A percentile compares a stretch with the other conserved stretches of the same genome.
These are phyloP conservation scores for Dryas drummondii DNA, from an alignment of 306 rosid genomes.

Conservation along the genomic window DNA sequence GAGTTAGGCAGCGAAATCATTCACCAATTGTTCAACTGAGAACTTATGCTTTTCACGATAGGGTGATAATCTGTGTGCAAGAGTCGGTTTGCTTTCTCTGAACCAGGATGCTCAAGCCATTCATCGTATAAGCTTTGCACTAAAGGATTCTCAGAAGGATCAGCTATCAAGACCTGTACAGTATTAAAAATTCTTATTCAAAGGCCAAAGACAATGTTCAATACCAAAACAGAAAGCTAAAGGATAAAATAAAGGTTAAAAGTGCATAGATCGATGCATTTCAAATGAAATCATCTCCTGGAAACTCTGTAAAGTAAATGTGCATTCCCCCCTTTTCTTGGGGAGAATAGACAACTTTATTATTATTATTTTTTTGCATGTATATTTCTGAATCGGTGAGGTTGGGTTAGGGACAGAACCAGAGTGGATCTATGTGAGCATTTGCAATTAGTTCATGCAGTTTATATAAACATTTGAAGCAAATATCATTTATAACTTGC, in stretches of 20 bases:
- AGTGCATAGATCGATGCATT: background rate
- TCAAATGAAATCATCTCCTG: background rate
- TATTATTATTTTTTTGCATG: too few relatives aligned
- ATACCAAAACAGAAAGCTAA: background rate
- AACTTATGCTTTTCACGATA: conserved; percentile 78
- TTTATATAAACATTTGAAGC: too few relatives aligned
- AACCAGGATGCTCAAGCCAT: conserved; percentile 89
- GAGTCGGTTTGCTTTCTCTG: conserved; percentile 78
- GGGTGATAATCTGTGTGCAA: conserved; percentile 82
- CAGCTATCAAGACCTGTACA: conserved; percentile 56
- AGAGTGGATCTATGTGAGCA: background rate
- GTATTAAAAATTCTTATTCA: background rate
- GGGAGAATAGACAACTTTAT: too few relatives aligned
- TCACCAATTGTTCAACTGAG: conserved; percentile 90
- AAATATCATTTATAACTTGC: too few relatives aligned
- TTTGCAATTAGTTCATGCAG: background rate
- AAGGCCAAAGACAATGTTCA: background rate
- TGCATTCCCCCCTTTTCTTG: background rate
- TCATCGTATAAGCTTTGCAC: conserved; percentile 61
- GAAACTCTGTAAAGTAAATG: background rate
- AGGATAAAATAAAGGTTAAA: background rate
- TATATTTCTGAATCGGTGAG: background rate
- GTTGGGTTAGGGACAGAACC: background rate
- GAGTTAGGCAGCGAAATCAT: background rate
- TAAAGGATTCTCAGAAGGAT: conserved; percentile 64